phyloP scores from a whole-genome alignment of 2,329 filamentous ascomycete species.

The Cadophora sp. region DNA sequence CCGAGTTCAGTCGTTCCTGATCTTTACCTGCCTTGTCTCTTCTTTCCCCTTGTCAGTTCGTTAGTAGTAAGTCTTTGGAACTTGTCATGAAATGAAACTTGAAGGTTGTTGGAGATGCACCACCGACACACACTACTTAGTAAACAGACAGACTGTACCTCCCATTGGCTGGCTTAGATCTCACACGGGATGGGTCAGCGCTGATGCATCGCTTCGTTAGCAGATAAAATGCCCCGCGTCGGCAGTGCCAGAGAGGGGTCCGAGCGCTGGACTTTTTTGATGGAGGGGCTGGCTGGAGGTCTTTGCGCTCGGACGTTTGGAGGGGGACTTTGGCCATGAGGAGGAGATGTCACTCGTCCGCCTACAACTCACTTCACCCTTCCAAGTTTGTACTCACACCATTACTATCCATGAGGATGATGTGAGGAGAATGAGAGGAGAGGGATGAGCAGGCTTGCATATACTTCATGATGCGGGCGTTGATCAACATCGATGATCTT shows the following conservation, averaged over 20 bases:
- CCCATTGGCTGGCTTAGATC: neutral
- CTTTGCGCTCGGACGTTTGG: constrained; percentile 10
- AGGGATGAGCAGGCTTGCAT: neutral
- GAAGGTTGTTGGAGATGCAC: too few relatives aligned
- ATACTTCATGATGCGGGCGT: neutral
- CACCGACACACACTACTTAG: neutral
- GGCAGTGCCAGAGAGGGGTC: constrained; percentile 27
- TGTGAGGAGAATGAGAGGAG: neutral
- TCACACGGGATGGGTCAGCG: constrained; percentile 18
- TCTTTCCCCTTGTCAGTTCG: too few relatives aligned
- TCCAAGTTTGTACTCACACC: neutral
- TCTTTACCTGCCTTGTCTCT: neutral
- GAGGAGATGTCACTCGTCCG: neutral
- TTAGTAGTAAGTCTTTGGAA: too few relatives aligned
- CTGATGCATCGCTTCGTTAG: constrained; percentile 16
- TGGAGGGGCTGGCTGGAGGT: neutral
- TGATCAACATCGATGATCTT: constrained; percentile 6
- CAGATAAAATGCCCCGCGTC: constrained; percentile 19
- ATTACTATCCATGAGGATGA: neutral
- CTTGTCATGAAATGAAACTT: too few relatives aligned
- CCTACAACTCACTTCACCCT: too few relatives aligned
- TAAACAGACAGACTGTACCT: neutral
- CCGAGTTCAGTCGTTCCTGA: neutral
- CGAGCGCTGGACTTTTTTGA: constrained; percentile 7
- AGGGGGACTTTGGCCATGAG: neutral